Conservation (phyloP, 2,329 filamentous ascomycete species). For the Talaromyces amestolkiae region DNA sequence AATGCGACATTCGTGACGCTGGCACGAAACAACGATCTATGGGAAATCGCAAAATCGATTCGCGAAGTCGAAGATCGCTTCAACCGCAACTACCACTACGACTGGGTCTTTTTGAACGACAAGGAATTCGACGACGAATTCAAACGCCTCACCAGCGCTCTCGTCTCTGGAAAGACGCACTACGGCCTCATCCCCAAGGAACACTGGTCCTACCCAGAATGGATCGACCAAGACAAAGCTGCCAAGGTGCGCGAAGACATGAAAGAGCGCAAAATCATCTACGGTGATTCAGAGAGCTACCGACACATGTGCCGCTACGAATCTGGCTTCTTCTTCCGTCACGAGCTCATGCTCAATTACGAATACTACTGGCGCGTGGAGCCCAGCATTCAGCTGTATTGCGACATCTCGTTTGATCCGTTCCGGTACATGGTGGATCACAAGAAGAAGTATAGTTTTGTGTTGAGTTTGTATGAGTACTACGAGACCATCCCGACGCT, state of each 20-base stretch:
- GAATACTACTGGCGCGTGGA: slow-evolving; percentile 99
- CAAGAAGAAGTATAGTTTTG: slow-evolving; percentile 97
- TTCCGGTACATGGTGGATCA: slow-evolving; percentile 96
- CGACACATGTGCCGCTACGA: slow-evolving; percentile 99
- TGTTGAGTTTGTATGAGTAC: slow-evolving; percentile 94
- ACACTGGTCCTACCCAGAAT: slow-evolving; percentile 96
- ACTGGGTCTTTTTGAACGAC: slow-evolving; percentile 99
- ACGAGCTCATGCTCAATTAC: slow-evolving; percentile 89
- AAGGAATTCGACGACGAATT: slow-evolving; percentile 89
- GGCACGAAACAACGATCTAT: slow-evolving; percentile 87
- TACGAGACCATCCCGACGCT: slow-evolving; percentile 92
- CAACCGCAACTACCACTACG: slow-evolving; percentile 94
- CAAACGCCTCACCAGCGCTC: slow-evolving; percentile 82
- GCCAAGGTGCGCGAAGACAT: slow-evolving; percentile 89
- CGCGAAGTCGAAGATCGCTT: slow-evolving; percentile 97
- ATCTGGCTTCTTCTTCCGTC: slow-evolving; percentile 98
- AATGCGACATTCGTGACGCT: slow-evolving; percentile 98
- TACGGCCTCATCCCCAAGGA: slow-evolving; percentile 87
- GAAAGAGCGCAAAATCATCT: slow-evolving; percentile 92
- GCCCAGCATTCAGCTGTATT: slow-evolving; percentile 93
- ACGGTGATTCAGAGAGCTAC: slow-evolving; percentile 95
- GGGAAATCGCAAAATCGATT: slow-evolving; percentile 96
- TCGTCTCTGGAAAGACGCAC: slow-evolving; percentile 88
- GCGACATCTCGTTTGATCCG: slow-evolving; percentile 91
- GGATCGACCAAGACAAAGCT: slow-evolving; percentile 94